Base-by-base conservation (phyloP, 345 rosid species). In the Euphorbia tirucalli region DNA sequence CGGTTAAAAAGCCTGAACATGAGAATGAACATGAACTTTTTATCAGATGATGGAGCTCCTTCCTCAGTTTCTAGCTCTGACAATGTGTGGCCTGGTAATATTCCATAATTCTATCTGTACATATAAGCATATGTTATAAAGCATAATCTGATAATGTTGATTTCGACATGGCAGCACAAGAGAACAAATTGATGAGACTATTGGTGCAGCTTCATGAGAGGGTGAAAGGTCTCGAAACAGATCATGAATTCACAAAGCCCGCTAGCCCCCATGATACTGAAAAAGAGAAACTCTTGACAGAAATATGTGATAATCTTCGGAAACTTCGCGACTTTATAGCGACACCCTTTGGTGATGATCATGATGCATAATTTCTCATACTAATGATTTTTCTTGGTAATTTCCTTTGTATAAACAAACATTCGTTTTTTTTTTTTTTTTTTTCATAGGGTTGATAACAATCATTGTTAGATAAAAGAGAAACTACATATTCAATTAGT, bases 181-280 rank as follows among this genome's bases (percentile, higher is more conserved):
- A 63, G 52, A 71, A 59, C 61, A 73, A 83, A 75, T 63, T 83
- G 16, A 68, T 69, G 11, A 81, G 49, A 37, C 83, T 80, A 78
- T 74, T 84, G 66, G 69, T 61, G 27, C 81, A 68, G 48, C 79
- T 84, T 41, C 75, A 78, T 46, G 82, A 79, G 67, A 77, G 81
- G 39, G 78, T 79, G 75, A 75, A 74, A 74, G 78, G 72, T n/a
- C 84, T 88, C 66, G 86, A 82, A 69, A 78, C 75, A 58, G 80
- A 79, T 57, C 81, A 52, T 68, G 85, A 70, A 30, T 61, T 83
- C 22, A 69, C 77, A 58, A 81, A 78, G 50, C 81, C 62, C 67
- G 69, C 69, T 54, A 60, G 71, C 46, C 63, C 74, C 21, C 59
- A 71, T 75, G 81, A 75, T 22, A 70, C 80, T 52, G 82, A 77